Conservation (phyloP, 306 rosid genomes). For the Acacia confusa region DNA sequence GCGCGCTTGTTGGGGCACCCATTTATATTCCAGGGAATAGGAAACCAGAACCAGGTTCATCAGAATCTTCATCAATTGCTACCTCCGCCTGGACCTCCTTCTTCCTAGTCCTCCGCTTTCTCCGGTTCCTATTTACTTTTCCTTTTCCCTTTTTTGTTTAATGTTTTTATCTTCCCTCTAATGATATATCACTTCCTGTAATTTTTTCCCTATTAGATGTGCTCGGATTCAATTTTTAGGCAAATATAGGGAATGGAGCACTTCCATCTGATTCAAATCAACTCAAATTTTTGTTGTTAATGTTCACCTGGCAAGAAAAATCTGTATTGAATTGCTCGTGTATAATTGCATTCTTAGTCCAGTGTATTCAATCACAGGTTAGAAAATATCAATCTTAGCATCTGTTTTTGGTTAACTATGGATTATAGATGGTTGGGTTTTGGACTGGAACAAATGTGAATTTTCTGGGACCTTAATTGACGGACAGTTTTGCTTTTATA, state of each 20-base stretch:
- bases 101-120: conserved; percentile 42
- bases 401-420: conserved; percentile 5
- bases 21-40: conserved; percentile 42
- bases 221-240: conserved; percentile 12
- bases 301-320: not conserved
- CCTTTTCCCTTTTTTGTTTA: not conserved
- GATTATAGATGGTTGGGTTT: conserved; percentile 8
- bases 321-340: conserved; percentile 10
- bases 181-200: conserved; percentile 36
- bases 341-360: not conserved
- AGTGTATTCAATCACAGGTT: not conserved
- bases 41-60: conserved; percentile 40
- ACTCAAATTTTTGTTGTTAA: conserved; percentile 22
- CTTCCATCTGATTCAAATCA: conserved; percentile 20
- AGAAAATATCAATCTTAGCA: not conserved
- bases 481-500: conserved; percentile 21
- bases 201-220: conserved; percentile 29
- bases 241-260: conserved; percentile 13
- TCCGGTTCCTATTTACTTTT: not conserved
- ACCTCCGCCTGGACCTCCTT: conserved; percentile 61
- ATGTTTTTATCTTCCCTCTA: not conserved
- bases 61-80: conserved; percentile 58
- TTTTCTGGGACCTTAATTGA: conserved; percentile 11
- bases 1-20: conserved; percentile 60
- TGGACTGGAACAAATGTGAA: conserved; percentile 13